Base-by-base conservation (phyloP, 768 basidiomycete genomes). In the Trametes punicea region DNA sequence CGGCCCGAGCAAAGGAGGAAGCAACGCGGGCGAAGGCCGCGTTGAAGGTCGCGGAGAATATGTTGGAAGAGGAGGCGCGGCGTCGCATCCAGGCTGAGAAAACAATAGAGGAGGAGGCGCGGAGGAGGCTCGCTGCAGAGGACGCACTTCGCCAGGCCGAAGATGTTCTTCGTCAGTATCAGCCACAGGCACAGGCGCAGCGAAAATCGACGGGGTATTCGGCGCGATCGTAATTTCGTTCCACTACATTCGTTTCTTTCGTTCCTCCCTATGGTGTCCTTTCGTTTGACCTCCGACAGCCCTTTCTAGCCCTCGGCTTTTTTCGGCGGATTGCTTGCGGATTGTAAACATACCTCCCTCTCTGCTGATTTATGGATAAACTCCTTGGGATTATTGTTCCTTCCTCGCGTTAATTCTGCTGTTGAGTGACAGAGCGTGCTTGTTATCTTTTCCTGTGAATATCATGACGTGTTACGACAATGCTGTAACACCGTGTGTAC, bases 11-110 rank as follows among this genome's bases (percentile, higher is more conserved):
- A 15, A 44, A 88, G 60, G 73, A 81, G 33, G 87, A 89, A 60
- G 75, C 77, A 1, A 76, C 81, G 46, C 74, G 81, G 51, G 74
- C 79, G 27, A 78, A 79, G 62, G 75, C 82, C 34, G 75, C 78
- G 20, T 70, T 88, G 25, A 77, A 78, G 65, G 73, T 75, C 26
- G 71, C 79, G 20, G 85, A 90, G 65, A 73, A 73, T 34, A 73
- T 81, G 69, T 63, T 88, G 57, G 82, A 87, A 62, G 79, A 82
- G 33, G 88, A 89, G 67, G 70, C 72, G 16, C 72, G 73, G 56
- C 78, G 80, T 56, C 74, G 87, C 46, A 75, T 77, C 59, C 83
- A 85, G 51, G 80, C 81, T 4, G 86, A 87, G 69, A 72, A 72
- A 70, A 65, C 72, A 55, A 73, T 76, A 40, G 74, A 78, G 49